Base-by-base conservation (phyloP, 169 alveolate species). In the Eimeria zaria region DNA sequence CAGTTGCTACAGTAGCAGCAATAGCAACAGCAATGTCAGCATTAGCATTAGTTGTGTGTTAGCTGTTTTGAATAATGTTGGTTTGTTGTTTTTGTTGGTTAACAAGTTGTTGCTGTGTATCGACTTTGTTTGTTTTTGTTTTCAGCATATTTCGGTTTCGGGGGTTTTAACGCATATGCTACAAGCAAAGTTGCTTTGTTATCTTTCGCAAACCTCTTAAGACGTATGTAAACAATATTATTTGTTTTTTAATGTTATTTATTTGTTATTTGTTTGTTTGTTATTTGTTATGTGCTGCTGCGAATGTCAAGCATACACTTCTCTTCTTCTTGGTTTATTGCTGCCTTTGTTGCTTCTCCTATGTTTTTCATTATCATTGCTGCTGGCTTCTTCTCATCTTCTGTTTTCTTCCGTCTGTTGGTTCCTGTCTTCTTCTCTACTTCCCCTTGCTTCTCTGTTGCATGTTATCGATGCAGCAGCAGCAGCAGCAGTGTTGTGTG, bases 101-200 rank as follows among this genome's bases (percentile, higher is more conserved):
- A n/a, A n/a, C n/a, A n/a, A n/a, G n/a, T n/a, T n/a, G n/a, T n/a
- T n/a, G n/a, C n/a, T n/a, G n/a, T n/a, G n/a, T n/a, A 11, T 14
- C 27, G 27, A 55, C 27, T 18, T 14, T 9, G 78, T n/a, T 67
- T 67, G 44, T 67, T 9, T n/a, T 9, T 74, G 24, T 33, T 46
- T 12, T 9, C 85, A 74, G 85, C 85, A 7, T 74, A 74, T 33
- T 74, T 74, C 51, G 33, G 33, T 53, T 74, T 74, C 39, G 85
- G 85, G 12, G 85, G 85, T 11, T 74, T 74, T 39, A 74, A 74
- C 39, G 85, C 85, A 12, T 74, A 74, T 30, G 85, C 85, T 22
- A 74, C 85, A 14, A 74, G 85, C 85, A 74, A 74, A 30, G 53
- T 33, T 12, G 85, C 85, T 9, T 53, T 74, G 8, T 30, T 74